Base-by-base conservation (phyloP, 495 filamentous ascomycete species). In the Penicillium pulvis region DNA sequence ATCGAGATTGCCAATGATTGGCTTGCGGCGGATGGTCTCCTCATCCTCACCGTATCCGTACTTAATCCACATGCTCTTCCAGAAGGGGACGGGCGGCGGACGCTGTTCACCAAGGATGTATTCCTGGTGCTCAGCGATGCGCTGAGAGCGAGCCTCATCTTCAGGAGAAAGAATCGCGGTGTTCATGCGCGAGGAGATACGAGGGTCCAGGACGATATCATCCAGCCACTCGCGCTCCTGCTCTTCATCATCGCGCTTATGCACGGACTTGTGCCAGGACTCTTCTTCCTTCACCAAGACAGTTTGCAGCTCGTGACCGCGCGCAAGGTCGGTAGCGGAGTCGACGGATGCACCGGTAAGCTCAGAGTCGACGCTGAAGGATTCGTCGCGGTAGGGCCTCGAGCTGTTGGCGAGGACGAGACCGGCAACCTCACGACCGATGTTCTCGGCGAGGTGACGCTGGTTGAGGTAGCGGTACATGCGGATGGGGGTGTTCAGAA, bases 391-490 rank as follows among this genome's bases (percentile, higher is more conserved):
- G 56, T 80, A 82, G 8, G 77, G 71, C 9, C 62, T 83, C 69
- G 67, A 84, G 73, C 73, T 83, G 73, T 60, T 81, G 69, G 85
- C 88, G 6, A 98, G 79, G 30, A 93, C 92, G 20, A 90, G 82
- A 36, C 90, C 88, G 1, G 93, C 95, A 33, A 92, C 90, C 48
- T 96, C 85, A n/a, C 90, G 88, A 44, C 94, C 95, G 54, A 96
- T 87, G 6, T 85, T 79, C 64, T 99, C 93, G 44, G 95, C 95
- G 17, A 97, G 80, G 44, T 84, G 72, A 14, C 95, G 90, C 48
- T 91, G 88, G 69, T 86, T 97, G 42, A 99, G 79, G 81, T 91
- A 99, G 46, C 94, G 91, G 66, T 90, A 90, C 51, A 97, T 68
- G 36, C 94, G 85, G 60, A 85, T 90, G 0, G 91, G 91, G 0